Base-by-base conservation (phyloP, 768 basidiomycete genomes). In the Chalciporus piperatus region DNA sequence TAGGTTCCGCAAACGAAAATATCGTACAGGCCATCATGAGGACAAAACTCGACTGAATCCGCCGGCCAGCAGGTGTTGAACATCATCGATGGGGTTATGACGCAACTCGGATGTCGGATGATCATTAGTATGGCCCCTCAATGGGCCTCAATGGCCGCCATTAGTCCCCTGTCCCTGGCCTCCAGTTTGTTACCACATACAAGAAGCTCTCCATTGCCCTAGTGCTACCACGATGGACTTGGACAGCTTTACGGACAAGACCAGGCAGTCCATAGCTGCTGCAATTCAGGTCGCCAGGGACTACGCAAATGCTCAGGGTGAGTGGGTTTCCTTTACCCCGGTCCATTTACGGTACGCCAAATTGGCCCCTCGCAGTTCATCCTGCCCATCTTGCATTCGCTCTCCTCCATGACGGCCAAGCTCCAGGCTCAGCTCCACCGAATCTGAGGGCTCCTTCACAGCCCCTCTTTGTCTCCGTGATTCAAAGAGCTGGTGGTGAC, bases 1-100 rank as follows among this genome's bases (percentile, higher is more conserved):
- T 99, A 99, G 0, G 96, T 98, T 19, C 96, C 96, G 60, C 92
- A 92, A 2, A 86, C 87, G 52, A 98, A 78, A 23, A 97, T 70
- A 57, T 86, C 72, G 3, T 75, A 71, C 44, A 74, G 76, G 22
- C 73, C 72, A 12, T 76, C 74, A 50, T 80, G 79, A 5, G 94
- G 95, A 59, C 91, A 94, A 66, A 94, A 98, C 61, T 98, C 97
- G 48, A 93, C 77, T 11, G 88, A 83, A 68, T 97, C 94, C 19
- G 93, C 94, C 10, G 92, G 92, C 61, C 82, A 85, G n/a, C 73
- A 69, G 1, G 93, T 96, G 68, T 92, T 83, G 59, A 78, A 62
- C 53, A 39, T 55, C 14, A 10, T 1, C 11, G 32, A 6, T 1
- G 27, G 27, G 3, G 27, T 1, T 27, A 27, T 27, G 6, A 27